Evolutionary conservation across 2,329 filamentous ascomycete genomes (phyloP).

Genomic region (Myriosclerotinia curreyana): DNA sequence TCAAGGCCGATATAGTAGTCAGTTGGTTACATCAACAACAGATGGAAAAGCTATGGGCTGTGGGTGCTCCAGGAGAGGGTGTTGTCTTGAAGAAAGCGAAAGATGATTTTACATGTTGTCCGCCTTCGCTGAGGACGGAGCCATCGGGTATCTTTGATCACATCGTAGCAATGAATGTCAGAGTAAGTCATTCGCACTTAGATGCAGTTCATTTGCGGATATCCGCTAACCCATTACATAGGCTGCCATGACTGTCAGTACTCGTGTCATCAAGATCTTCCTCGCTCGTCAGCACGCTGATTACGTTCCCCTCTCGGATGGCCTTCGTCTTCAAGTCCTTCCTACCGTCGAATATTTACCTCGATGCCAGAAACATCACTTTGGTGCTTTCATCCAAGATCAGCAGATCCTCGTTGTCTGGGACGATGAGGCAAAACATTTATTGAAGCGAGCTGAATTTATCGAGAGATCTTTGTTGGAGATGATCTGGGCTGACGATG

Average conservation of each 20-base stretch:
- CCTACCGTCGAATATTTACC: conserved; percentile 55
- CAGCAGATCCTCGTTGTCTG: conserved; percentile 58
- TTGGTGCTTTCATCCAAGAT: conserved; percentile 61
- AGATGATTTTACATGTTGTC: conserved; percentile 51
- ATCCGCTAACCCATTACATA: conserved; percentile 34
- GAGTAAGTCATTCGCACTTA: conserved; percentile 42
- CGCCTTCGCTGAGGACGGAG: conserved; percentile 46
- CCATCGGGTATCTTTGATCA: conserved; percentile 50
- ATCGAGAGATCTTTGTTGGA: conserved; percentile 54
- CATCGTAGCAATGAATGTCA: conserved; percentile 50
- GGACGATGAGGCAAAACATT: conserved; percentile 58
- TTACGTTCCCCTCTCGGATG: conserved; percentile 57
- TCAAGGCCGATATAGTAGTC: conserved; percentile 61
- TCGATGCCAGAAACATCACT: conserved; percentile 61
- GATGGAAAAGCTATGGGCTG: conserved; percentile 52
- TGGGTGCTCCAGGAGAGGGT: conserved; percentile 49
- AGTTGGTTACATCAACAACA: conserved; percentile 63
- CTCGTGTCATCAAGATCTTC: conserved; percentile 60
- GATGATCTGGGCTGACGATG: conserved; percentile 54
- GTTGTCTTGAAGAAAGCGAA: conserved; percentile 53
- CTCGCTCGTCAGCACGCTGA: conserved; percentile 48
- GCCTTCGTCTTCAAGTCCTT: conserved; percentile 60
- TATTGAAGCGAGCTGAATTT: conserved; percentile 50
- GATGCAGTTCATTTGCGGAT: neutral
- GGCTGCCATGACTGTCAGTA: conserved; percentile 67